Evolutionary conservation across 2,329 filamentous ascomycete genomes (phyloP), one percentile per base, ranked within the genome.

Genomic region (Dendrostoma leiphaemia): DNA sequence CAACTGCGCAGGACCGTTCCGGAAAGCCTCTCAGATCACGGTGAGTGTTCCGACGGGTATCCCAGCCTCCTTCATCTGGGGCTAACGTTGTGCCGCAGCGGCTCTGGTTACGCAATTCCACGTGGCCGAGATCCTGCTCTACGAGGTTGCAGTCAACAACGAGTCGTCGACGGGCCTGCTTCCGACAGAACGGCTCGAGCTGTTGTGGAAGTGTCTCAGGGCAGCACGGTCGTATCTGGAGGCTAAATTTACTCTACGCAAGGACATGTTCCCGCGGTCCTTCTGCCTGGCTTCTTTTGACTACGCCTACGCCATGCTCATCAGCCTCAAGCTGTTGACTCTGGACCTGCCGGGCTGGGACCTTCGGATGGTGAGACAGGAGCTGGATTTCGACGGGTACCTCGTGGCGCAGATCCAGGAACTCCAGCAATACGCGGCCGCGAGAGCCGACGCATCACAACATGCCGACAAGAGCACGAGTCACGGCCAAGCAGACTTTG

Each of bases 331-430:
- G 62, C 69, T 81, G n/a, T 67, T 76, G 54, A 74, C 71, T 10
- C 64, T 79, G 12, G 68, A 70, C 35, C 57, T 73, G 1, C 74
- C 76, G 1, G 77, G 77, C 0, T 80, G 77, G 78, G 71, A 79
- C 47, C 63, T 72, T 3, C 61, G 60, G 2, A 60, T 65, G 1
- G 69, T 73, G 21, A 65, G 69, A 5, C 57, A 62, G 21, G 70
- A 76, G 56, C 64, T 79, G 12, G 62, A 58, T 21, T 62, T 74
- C 48, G 65, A 65, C 4, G 53, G 59, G 12, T 59, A 65, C n/a
- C 51, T 73, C 17, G 62, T 67, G 15, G 56, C 51, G 21, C 65
- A 71, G 58, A 62, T 69, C 10, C 17, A 48, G 10, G 66, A 71
- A 38, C 63, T 73, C 59, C 58, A 64, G 31, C 10, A 50, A 1